A percentile compares a stretch with the other conserved stretches of the same genome.
Conservation (phyloP, 2,329 filamentous ascomycete species). For the Aschersonia sp. region DNA sequence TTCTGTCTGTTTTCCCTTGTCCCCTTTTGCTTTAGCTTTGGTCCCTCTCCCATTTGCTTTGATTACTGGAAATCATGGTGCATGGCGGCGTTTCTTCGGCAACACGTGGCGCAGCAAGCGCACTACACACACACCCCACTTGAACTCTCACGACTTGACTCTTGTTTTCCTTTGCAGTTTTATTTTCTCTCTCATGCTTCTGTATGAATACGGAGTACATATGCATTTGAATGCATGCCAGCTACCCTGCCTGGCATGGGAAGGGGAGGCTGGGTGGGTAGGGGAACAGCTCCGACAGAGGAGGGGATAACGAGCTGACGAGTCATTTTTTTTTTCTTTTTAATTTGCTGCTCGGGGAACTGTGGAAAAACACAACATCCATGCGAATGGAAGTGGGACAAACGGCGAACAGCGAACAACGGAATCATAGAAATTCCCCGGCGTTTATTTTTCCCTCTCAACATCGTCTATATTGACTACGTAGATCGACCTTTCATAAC, state of each 20-base stretch:
- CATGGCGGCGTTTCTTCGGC: neutral
- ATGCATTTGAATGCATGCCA: neutral
- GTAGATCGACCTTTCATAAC: no score
- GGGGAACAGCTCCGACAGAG: neutral
- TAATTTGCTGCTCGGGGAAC: neutral
- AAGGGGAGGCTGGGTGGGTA: neutral
- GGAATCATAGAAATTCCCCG: neutral
- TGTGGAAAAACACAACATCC: neutral
- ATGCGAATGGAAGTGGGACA: neutral
- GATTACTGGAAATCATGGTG: neutral
- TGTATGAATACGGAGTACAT: neutral
- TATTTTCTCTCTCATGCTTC: neutral
- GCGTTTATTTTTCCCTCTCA: neutral
- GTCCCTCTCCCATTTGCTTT: neutral
- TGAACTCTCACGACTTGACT: neutral
- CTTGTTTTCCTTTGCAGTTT: neutral
- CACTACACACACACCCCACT: neutral
- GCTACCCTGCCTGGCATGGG: neutral
- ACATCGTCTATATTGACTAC: no score
- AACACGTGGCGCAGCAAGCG: no score
- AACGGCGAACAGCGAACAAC: neutral
- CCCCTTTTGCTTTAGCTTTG: no score
- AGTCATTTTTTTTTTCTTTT: neutral
- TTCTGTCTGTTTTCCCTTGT: no score
- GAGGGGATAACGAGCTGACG: conserved; percentile 1